Conservation (phyloP, 1,284 basidiomycete species). For the Exsudoporus floridanus region DNA sequence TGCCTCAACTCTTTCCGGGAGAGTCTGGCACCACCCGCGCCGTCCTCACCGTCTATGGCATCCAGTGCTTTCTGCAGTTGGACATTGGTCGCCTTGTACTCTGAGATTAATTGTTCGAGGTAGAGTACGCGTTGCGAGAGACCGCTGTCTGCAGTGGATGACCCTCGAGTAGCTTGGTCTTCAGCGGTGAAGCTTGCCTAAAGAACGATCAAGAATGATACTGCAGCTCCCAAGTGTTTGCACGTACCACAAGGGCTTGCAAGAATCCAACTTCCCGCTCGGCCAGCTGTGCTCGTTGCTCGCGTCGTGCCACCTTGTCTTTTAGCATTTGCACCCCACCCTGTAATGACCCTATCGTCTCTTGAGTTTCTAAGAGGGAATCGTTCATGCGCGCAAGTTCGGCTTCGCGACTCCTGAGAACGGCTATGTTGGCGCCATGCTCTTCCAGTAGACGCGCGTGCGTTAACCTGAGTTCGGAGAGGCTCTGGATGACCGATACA, state of each 20-base stretch:
- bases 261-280: constrained; percentile 64
- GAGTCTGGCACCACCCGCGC: constrained; percentile 24
- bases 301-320: constrained; percentile 45
- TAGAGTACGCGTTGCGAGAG: constrained; percentile 48
- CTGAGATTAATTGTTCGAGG: constrained; percentile 56
- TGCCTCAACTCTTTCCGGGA: constrained; percentile 41
- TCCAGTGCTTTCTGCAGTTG: constrained; percentile 46
- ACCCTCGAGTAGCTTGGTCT: constrained; percentile 37
- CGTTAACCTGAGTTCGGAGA: constrained; percentile 56
- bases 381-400: constrained; percentile 45
- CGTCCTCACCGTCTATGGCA: constrained; percentile 39
- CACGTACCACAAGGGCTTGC: constrained; percentile 59
- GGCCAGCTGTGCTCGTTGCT: constrained; percentile 47
- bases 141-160: constrained; percentile 18
- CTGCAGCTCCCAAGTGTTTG: not conserved
- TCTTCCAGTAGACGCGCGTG: constrained; percentile 65
- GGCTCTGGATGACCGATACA: constrained; percentile 51
- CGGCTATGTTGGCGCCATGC: constrained; percentile 53
- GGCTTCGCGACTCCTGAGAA: constrained; percentile 50
- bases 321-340: constrained; percentile 41
- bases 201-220: not conserved
- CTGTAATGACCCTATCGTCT: constrained; percentile 38
- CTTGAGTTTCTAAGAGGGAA: constrained; percentile 38
- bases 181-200: constrained; percentile 64
- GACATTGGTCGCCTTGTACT: constrained; percentile 52